These are phyloP conservation scores for Fraxinus baroniana DNA, from an alignment of 305 asterid genomes.

Conservation along the genomic window DNA sequence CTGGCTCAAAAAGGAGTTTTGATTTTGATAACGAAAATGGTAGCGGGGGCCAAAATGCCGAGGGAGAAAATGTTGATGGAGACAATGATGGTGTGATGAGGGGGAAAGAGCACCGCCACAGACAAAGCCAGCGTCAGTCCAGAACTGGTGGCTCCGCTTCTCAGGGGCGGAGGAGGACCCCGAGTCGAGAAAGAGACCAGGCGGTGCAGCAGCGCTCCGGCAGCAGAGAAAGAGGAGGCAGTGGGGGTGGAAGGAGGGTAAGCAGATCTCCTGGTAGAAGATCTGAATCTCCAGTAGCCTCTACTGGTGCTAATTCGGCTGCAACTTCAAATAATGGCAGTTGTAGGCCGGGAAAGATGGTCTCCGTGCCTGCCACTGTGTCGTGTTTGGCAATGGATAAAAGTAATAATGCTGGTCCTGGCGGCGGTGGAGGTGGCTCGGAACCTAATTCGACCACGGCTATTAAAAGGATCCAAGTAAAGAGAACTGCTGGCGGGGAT, in stretches of 20 bases:
- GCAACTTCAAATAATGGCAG: slow-evolving; percentile 28
- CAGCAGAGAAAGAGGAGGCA: slow-evolving; percentile 58
- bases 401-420: slow-evolving; percentile 38
- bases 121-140: slow-evolving; percentile 36
- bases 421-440: not conserved
- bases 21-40: slow-evolving; percentile 70
- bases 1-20: slow-evolving; percentile 84
- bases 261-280: slow-evolving; percentile 90
- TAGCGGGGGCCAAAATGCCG: slow-evolving; percentile 27
- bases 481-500: slow-evolving; percentile 60
- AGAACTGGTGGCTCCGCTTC: slow-evolving; percentile 24
- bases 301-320: slow-evolving; percentile 20
- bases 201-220: slow-evolving; percentile 53
- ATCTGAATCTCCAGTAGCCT: slow-evolving; percentile 74
- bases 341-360: slow-evolving; percentile 80
- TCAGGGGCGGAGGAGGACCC: slow-evolving; percentile 69
- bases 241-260: slow-evolving; percentile 66
- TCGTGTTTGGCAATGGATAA: slow-evolving; percentile 51
- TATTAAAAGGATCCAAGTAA: slow-evolving; percentile 74
- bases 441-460: slow-evolving; percentile 34
- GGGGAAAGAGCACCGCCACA: slow-evolving; percentile 59
- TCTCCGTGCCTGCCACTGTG: slow-evolving; percentile 84
- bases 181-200: slow-evolving; percentile 74
- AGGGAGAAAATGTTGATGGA: slow-evolving; percentile 11
- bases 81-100: slow-evolving; percentile 41